phyloP scores from a whole-genome alignment of 2,329 filamentous ascomycete species.

The Akanthomyces muscarius region DNA sequence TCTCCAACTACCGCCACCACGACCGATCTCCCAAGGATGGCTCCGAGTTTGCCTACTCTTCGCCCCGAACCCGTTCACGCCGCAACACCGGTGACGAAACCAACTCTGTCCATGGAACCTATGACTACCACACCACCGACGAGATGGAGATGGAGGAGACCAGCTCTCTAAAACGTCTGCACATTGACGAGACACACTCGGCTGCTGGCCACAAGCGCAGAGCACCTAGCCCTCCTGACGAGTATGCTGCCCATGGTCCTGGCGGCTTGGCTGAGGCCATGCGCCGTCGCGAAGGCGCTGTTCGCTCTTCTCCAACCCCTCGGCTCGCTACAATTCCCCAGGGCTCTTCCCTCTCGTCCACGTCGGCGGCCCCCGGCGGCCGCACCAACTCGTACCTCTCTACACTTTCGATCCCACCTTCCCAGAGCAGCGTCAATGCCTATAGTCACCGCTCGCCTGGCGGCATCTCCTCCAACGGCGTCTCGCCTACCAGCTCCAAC shows the following conservation, averaged over 20 bases:
- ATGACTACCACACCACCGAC: slow-evolving; percentile 36
- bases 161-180: slow-evolving; percentile 46
- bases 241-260: slow-evolving; percentile 37
- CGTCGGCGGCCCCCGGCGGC: slow-evolving; percentile 36
- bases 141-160: slow-evolving; percentile 52
- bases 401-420: slow-evolving; percentile 39
- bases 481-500: slow-evolving; percentile 47
- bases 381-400: slow-evolving; percentile 48
- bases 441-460: slow-evolving; percentile 40
- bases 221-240: slow-evolving; percentile 52
- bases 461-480: slow-evolving; percentile 42
- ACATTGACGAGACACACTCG: slow-evolving; percentile 44
- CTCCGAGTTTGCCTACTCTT: slow-evolving; percentile 46
- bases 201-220: slow-evolving; percentile 49
- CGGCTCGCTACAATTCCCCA: slow-evolving; percentile 45
- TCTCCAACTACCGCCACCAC: slow-evolving; percentile 39
- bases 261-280: slow-evolving; percentile 40
- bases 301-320: slow-evolving; percentile 51
- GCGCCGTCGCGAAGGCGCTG: slow-evolving; percentile 45
- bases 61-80: slow-evolving; percentile 41
- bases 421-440: slow-evolving; percentile 37
- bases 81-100: slow-evolving; percentile 53
- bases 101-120: slow-evolving; percentile 42
- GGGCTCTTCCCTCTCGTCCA: slow-evolving; percentile 39
- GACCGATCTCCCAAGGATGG: slow-evolving; percentile 43